Evolutionary conservation across 2,329 filamentous ascomycete species (phyloP), one percentile per base, ranked within the genome.

Genomic region (Cladosporium oxysporum): DNA sequence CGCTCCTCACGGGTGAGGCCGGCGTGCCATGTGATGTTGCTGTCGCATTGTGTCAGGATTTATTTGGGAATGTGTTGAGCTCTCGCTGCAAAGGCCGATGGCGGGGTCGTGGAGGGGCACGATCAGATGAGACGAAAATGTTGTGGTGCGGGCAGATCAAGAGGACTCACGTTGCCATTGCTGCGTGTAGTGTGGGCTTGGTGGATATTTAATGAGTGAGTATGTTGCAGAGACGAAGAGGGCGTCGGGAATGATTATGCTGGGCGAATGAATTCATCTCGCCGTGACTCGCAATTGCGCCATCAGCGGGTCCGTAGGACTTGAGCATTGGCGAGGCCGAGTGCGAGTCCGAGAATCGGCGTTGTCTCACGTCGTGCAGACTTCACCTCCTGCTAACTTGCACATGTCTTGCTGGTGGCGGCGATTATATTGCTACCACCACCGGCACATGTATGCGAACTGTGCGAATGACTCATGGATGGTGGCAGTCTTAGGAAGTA

Each of bases 21-120:
- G 10, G 89, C 84, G 84, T 95, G 91, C 91, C 91, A 95, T 79
- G 91, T 94, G 79, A 95, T 94, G 85, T 95, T 95, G 79, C 91
- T 95, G 33, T 44, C 23, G 58, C 21, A 14, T 23, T 29, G 41
- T 33, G 55, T 65, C 53, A 65, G 63, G 57, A 44, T 53, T 60
- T 52, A 35, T 52, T 23, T 55, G 23, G 49, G 60, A 57, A 57
- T 52, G 35, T n/a, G 41, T 47, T 47, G 41, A 47, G 41, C 41
- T 21, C 41, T 47, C 41, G 21, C 33, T 52, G 21, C 16, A 23
- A 44, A 55, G 50, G 61, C 50, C 61, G 61, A 63, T 63, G 28
- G 61, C 61, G 61, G 61, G 50, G 61, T 63, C 37, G 16, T 63
- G 61, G 61, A 63, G 61, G 50, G 61, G 61, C 61, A 63, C 10